Conservation (phyloP, 1,139 yeast species). For the Meyerozyma carpophila region DNA sequence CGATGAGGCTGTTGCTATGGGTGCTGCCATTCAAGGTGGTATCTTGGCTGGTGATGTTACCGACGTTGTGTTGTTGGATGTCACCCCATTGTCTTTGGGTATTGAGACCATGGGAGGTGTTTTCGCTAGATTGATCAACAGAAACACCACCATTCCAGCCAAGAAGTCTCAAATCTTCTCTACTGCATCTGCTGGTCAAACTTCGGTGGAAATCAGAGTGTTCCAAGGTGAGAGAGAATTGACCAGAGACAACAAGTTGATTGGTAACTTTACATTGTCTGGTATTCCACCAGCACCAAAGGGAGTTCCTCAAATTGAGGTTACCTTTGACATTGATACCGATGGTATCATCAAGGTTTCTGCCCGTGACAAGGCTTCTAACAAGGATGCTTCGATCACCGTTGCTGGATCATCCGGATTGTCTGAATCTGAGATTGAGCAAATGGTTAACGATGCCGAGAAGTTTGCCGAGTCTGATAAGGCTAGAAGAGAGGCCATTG, state of each 20-base stretch:
- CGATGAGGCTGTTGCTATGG: slow-evolving; percentile 99
- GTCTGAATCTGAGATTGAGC: slow-evolving; percentile 93
- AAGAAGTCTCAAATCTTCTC: slow-evolving; percentile 97
- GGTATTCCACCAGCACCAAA: slow-evolving; percentile 99
- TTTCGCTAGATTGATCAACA: slow-evolving; percentile 93
- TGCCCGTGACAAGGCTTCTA: slow-evolving; percentile 97
- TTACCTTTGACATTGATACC: slow-evolving; percentile 95
- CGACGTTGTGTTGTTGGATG: slow-evolving; percentile 91
- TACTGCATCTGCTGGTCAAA: slow-evolving; percentile 98
- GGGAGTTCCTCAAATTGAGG: slow-evolving; percentile 99
- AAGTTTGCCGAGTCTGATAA: slow-evolving; percentile 95
- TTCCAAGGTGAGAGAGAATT: slow-evolving; percentile 99
- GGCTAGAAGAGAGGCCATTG: slow-evolving; percentile 91
- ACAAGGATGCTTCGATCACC: slow-evolving; percentile 97
- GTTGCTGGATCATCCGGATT: slow-evolving; percentile 99
- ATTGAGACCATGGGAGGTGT: slow-evolving; percentile 99
- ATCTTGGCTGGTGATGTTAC: slow-evolving; percentile 98
- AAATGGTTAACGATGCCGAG: slow-evolving; percentile 98
- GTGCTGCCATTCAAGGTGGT: slow-evolving; percentile 99
- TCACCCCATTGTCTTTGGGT: slow-evolving; percentile 95
- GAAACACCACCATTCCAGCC: slow-evolving; percentile 97
- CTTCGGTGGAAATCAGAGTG: slow-evolving; percentile 96
- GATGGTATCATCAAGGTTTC: slow-evolving; percentile 98
- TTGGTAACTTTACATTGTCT: slow-evolving; percentile 93
- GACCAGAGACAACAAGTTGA: slow-evolving; percentile 96